These are phyloP conservation scores for Penicillium goetzii DNA, from an alignment of 495 filamentous ascomycete species.

Conservation along the genomic window DNA sequence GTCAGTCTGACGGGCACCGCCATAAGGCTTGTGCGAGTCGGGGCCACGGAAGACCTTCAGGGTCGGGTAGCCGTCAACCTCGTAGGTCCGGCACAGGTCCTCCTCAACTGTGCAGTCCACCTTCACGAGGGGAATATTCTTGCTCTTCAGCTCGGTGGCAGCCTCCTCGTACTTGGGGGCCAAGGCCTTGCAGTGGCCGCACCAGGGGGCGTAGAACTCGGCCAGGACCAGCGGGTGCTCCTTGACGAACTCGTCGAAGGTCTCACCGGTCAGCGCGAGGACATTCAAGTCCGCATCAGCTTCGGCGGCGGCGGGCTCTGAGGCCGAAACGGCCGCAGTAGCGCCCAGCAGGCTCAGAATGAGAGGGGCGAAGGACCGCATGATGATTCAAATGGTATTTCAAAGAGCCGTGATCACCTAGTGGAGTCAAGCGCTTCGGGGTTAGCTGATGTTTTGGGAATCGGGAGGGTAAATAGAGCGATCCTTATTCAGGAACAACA, in stretches of 20 bases:
- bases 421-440: background rate
- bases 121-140: slow-evolving; percentile 90
- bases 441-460: slow-evolving; percentile 6
- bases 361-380: slow-evolving; percentile 60
- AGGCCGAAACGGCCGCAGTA: slow-evolving; percentile 64
- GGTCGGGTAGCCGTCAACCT: slow-evolving; percentile 96
- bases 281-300: slow-evolving; percentile 64
- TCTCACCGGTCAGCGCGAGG: slow-evolving; percentile 78
- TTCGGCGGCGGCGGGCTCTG: slow-evolving; percentile 43
- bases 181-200: slow-evolving; percentile 97
- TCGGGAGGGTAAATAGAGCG: background rate
- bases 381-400: slow-evolving; percentile 37
- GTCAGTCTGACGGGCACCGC: slow-evolving; percentile 85
- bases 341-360: slow-evolving; percentile 64
- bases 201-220: slow-evolving; percentile 99
- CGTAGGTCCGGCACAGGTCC: slow-evolving; percentile 85
- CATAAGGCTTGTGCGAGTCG: slow-evolving; percentile 82
- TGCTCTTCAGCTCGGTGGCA: slow-evolving; percentile 91
- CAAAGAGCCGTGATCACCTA: slow-evolving; percentile 22
- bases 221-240: slow-evolving; percentile 87
- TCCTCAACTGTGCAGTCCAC: slow-evolving; percentile 95
- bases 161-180: slow-evolving; percentile 92
- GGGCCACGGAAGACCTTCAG: slow-evolving; percentile 97
- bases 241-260: slow-evolving; percentile 82
- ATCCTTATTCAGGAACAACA: background rate